A percentile compares a stretch with the other conserved stretches of the same genome.
Evolutionary conservation across 2,329 filamentous ascomycete genomes (phyloP).

Genomic region (Pseudocercospora ulei): DNA sequence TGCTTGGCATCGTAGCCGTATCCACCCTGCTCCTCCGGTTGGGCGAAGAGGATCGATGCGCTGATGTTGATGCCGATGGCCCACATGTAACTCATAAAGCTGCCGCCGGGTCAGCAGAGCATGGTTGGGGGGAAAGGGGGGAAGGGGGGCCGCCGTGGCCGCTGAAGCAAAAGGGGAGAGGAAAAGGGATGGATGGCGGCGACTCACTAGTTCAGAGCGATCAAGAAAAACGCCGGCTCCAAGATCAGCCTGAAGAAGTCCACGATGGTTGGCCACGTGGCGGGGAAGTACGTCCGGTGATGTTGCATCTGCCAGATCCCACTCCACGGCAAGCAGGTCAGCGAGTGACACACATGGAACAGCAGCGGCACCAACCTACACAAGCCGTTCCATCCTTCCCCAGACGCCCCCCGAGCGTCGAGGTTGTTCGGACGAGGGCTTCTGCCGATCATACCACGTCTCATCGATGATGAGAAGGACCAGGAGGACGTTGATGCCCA

Average conservation of each 20-base stretch:
- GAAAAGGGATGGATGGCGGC: too few relatives aligned
- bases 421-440: not conserved
- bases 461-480: not conserved
- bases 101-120: too few relatives aligned
- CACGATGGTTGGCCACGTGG: not conserved
- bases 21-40: conserved; percentile 16
- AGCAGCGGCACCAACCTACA: too few relatives aligned
- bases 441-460: not conserved
- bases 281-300: not conserved
- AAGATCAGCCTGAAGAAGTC: not conserved
- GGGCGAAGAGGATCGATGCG: conserved; percentile 23
- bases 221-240: too few relatives aligned
- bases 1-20: conserved; percentile 19
- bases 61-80: conserved; percentile 27
- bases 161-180: too few relatives aligned
- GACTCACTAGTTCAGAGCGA: too few relatives aligned
- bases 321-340: too few relatives aligned
- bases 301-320: not conserved
- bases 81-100: conserved; percentile 9
- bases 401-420: too few relatives aligned
- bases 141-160: too few relatives aligned
- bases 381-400: too few relatives aligned
- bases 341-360: too few relatives aligned
- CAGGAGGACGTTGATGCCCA: too few relatives aligned
- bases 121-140: not conserved